Evolutionary conservation across 2,329 filamentous ascomycete genomes (phyloP), one percentile per base, ranked within the genome.

Genomic region (Talaromyces islandicus): DNA sequence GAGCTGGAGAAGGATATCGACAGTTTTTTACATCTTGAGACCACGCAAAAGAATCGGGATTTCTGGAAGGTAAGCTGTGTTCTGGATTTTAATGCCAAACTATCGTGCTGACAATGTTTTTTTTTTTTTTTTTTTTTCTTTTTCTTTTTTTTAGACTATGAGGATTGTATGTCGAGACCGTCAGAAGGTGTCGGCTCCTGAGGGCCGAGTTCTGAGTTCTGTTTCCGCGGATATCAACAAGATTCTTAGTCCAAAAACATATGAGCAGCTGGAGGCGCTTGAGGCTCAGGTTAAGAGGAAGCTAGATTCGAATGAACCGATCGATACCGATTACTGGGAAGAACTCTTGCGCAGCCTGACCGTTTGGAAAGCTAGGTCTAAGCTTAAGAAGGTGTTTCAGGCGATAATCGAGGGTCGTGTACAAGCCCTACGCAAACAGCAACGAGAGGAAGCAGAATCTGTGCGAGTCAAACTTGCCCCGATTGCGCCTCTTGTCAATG

Each of bases 241-340:
- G 69, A 86, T 99, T 35, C 81, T 99, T 11, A 84, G 85, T 3
- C 91, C 92, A 9, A 99, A 99, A 77, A 85, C 87, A 17, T 87
- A 91, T 68, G 88, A 91, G 68, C 90, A 97, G 73, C 81, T 99
- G n/a, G 88, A 92, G 70, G 84, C 84, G 19, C 80, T 99, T 54
- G 93, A 99, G 75, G 85, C 81, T 64, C 92, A 97, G 77, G 94
- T 99, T 73, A 87, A 86, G 71, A 80, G 82, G 17, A 99, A 99
- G 78, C 79, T 99, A 54, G 83, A 87, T 57, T 95, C 91, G 7
- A 88, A 96, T 70, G 92, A 97, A 70, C 88, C 90, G 10, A 93
- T 99, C 65, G 94, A 99, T 74, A 91, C 90, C 2, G 94, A 99
- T 75, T 99, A 97, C 73, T 99, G 94, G 94, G 91, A 96, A 71